phyloP scores from a whole-genome alignment of 306 rosid species.

The Citrullus amarus region DNA sequence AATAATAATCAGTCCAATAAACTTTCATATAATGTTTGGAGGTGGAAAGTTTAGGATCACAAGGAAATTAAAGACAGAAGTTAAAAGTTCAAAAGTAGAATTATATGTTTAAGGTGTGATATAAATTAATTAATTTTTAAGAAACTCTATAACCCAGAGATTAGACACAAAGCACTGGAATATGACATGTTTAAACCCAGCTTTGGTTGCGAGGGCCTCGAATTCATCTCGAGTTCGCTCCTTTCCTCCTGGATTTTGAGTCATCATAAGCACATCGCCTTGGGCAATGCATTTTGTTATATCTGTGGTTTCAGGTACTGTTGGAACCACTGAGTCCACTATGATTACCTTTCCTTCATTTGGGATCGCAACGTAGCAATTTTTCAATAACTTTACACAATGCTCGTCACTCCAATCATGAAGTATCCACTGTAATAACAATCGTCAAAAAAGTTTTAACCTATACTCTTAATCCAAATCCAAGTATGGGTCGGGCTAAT shows the following conservation, averaged over 20 bases:
- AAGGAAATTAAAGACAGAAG: too few relatives aligned
- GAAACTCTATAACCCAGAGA: conserved; percentile 42
- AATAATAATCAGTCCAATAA: too few relatives aligned
- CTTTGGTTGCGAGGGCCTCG: conserved; percentile 25
- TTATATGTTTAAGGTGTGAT: too few relatives aligned
- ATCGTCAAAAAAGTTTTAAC: too few relatives aligned
- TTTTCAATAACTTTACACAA: conserved; percentile 30
- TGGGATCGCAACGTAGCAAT: conserved; percentile 32
- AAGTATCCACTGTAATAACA: conserved; percentile 23
- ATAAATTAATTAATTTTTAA: conserved; percentile 13
- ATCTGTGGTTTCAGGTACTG: conserved; percentile 13
- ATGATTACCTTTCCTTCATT: conserved; percentile 42
- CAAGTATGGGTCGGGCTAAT: too few relatives aligned
- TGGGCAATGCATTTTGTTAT: conserved; percentile 3
- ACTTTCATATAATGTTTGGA: too few relatives aligned
- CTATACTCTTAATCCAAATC: too few relatives aligned
- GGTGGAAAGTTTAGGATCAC: too few relatives aligned
- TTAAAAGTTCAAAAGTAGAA: too few relatives aligned
- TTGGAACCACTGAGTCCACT: conserved; percentile 26
- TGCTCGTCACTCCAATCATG: conserved; percentile 28
- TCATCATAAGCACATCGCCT: conserved; percentile 35
- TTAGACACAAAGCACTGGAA: conserved; percentile 21
- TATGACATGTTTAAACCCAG: conserved; percentile 38
- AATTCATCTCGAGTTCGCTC: conserved; percentile 35
- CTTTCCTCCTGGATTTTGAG: conserved; percentile 36